Conservation (phyloP, 345 rosid genomes). For the Raphanus raphanistrum region DNA sequence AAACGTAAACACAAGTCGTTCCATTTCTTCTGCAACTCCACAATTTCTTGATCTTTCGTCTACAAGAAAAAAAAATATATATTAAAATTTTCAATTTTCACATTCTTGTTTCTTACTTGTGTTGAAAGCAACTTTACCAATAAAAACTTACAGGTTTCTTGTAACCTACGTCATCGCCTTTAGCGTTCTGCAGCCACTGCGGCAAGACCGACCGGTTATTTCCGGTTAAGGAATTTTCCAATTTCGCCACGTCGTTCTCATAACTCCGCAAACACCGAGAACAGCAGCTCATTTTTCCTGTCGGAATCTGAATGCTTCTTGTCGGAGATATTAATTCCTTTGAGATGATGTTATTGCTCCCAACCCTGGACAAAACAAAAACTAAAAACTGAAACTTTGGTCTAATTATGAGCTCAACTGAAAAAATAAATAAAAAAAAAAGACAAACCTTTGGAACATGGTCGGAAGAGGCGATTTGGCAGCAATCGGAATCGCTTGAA, state of each 20-base stretch:
- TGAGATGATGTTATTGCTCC: constrained; percentile 38
- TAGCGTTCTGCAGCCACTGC: constrained; percentile 85
- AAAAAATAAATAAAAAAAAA: not conserved
- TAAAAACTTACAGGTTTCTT: constrained; percentile 43
- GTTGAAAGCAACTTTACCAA: not conserved
- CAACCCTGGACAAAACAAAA: constrained; percentile 47
- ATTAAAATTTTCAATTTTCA: not conserved
- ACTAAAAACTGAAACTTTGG: not conserved
- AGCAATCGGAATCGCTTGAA: constrained; percentile 87
- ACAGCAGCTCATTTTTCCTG: constrained; percentile 54
- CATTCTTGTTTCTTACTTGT: not conserved
- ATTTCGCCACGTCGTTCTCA: constrained; percentile 59
- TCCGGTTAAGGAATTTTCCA: constrained; percentile 50
- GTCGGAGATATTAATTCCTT: constrained; percentile 55
- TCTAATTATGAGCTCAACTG: not conserved
- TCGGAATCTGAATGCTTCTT: constrained; percentile 48
- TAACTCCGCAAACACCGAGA: constrained; percentile 62
- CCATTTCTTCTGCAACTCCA: constrained; percentile 86
- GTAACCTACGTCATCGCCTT: constrained; percentile 48
- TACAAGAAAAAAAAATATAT: constrained; percentile 17
- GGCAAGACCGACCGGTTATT: constrained; percentile 56
- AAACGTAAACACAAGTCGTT: constrained; percentile 58
- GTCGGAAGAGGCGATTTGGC: constrained; percentile 58
- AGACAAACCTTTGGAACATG: constrained; percentile 59
- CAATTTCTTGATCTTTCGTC: constrained; percentile 62